These are phyloP conservation scores for Rhipidocladum racemiflorum DNA, from an alignment of 176 grass and related monocot genomes.

Conservation along the genomic window DNA sequence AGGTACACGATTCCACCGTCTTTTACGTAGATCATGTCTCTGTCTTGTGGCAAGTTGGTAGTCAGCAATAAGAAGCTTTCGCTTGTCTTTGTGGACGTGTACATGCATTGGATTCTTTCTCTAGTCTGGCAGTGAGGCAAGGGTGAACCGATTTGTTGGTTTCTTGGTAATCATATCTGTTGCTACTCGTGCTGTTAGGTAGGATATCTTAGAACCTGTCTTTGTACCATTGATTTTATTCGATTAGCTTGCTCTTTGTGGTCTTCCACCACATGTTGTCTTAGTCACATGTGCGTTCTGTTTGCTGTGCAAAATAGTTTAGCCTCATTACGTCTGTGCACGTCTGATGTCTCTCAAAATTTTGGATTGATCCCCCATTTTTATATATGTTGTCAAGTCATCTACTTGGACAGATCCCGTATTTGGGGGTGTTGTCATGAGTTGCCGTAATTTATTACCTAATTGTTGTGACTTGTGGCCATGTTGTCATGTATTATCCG, in stretches of 20 bases:
- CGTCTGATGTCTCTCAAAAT: slow-evolving; percentile 13
- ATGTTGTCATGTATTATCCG: not conserved
- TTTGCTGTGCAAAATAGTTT: slow-evolving; percentile 15
- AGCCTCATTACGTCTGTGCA: not conserved
- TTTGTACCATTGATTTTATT: slow-evolving; percentile 29
- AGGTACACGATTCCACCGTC: slow-evolving; percentile 9
- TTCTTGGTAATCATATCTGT: slow-evolving; percentile 39
- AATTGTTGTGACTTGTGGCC: not conserved
- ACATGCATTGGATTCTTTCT: slow-evolving; percentile 43
- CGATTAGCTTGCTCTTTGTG: slow-evolving; percentile 12
- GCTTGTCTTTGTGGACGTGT: slow-evolving; percentile 8
- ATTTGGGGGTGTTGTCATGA: slow-evolving; percentile 12
- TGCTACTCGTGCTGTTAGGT: slow-evolving; percentile 26
- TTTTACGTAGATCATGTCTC: not conserved
- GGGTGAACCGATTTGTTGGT: slow-evolving; percentile 32
- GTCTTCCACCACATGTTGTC: slow-evolving; percentile 27
- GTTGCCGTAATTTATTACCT: slow-evolving; percentile 30
- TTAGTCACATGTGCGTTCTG: slow-evolving; percentile 22
- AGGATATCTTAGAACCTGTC: slow-evolving; percentile 43
- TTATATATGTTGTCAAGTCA: not conserved
- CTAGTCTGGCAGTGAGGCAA: not conserved
- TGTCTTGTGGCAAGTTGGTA: slow-evolving; percentile 27
- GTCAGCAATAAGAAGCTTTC: slow-evolving; percentile 13
- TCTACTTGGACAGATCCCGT: slow-evolving; percentile 12
- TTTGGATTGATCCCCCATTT: not conserved